Conservation (phyloP, 2,329 filamentous ascomycete species). For the Clarireedia sp. region DNA sequence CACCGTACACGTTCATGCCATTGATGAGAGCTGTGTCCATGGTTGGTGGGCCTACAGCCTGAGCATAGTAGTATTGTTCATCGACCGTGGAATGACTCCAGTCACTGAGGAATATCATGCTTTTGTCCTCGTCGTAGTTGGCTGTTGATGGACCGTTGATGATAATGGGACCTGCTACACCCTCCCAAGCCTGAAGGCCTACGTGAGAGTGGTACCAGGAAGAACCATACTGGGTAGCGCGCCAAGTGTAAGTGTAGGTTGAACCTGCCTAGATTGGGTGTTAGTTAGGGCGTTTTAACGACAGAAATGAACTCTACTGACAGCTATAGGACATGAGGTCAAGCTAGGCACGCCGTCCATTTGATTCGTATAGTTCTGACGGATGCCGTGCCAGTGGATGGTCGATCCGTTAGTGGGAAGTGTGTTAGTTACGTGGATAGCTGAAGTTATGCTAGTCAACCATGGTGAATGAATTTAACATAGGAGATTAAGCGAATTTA, state of each 20-base stretch:
- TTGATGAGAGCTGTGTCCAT: conserved; percentile 29
- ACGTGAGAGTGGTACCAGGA: conserved; percentile 56
- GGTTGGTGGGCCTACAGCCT: conserved; percentile 18
- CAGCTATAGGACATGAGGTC: conserved; percentile 56
- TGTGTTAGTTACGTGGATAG: conserved; percentile 27
- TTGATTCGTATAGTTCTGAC: conserved; percentile 33
- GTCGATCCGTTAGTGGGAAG: conserved; percentile 31
- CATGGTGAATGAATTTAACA: too few relatives aligned
- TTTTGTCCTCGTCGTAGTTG: conserved; percentile 55
- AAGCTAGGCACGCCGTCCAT: conserved; percentile 37
- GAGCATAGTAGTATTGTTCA: conserved; percentile 14
- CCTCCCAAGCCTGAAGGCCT: conserved; percentile 41
- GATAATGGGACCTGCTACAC: conserved; percentile 50
- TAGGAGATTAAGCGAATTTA: too few relatives aligned
- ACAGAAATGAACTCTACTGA: background rate
- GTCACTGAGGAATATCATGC: conserved; percentile 35
- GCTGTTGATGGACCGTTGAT: conserved; percentile 52
- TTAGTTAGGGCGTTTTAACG: background rate
- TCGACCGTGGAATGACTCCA: conserved; percentile 26
- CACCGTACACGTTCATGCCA: conserved; percentile 14
- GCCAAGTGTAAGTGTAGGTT: conserved; percentile 16
- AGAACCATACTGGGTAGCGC: conserved; percentile 32
- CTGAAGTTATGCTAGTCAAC: background rate
- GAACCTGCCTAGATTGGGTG: background rate
- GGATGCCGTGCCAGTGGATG: conserved; percentile 41